phyloP scores from a whole-genome alignment of 2,329 filamentous ascomycete species.

The Ilyonectria robusta region DNA sequence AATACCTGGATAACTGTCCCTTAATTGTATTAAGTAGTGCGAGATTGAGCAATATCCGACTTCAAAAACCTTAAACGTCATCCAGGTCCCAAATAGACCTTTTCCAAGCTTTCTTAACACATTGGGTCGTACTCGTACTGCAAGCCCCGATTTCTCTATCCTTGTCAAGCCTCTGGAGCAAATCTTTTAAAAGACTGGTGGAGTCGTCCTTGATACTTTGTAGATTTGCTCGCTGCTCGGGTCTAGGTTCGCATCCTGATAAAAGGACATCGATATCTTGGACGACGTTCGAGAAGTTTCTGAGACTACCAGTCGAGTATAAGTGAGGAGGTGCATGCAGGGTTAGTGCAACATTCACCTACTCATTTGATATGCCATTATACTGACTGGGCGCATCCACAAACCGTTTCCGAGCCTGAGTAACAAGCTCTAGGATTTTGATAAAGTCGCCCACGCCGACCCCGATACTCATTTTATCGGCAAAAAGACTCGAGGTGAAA shows the following conservation, averaged over 20 bases:
- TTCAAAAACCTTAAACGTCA: constrained; percentile 14
- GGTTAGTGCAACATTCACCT: background rate
- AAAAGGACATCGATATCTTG: constrained; percentile 9
- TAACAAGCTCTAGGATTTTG: background rate
- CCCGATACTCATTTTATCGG: constrained; percentile 7
- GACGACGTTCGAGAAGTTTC: constrained; percentile 10
- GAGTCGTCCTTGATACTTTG: background rate
- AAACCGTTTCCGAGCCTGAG: background rate
- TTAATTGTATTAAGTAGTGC: background rate
- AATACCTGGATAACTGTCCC: constrained; percentile 7
- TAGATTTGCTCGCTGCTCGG: background rate
- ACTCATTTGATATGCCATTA: constrained; percentile 10
- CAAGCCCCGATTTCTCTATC: background rate
- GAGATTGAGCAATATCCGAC: constrained; percentile 1
- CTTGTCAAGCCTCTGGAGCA: constrained; percentile 1
- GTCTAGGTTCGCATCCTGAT: constrained; percentile 5
- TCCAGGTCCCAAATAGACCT: constrained; percentile 1
- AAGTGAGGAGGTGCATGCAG: background rate
- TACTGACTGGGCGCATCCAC: constrained; percentile 1
- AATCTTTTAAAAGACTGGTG: background rate
- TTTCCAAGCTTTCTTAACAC: constrained; percentile 6
- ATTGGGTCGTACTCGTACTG: background rate
- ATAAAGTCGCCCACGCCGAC: constrained; percentile 1
- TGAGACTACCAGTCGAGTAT: background rate
- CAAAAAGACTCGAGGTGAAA: background rate